A percentile compares a stretch with the other conserved stretches of the same genome.
These are phyloP conservation scores for Cryptococcus amylolentus DNA, from an alignment of 1,284 basidiomycete genomes.

Conservation along the genomic window DNA sequence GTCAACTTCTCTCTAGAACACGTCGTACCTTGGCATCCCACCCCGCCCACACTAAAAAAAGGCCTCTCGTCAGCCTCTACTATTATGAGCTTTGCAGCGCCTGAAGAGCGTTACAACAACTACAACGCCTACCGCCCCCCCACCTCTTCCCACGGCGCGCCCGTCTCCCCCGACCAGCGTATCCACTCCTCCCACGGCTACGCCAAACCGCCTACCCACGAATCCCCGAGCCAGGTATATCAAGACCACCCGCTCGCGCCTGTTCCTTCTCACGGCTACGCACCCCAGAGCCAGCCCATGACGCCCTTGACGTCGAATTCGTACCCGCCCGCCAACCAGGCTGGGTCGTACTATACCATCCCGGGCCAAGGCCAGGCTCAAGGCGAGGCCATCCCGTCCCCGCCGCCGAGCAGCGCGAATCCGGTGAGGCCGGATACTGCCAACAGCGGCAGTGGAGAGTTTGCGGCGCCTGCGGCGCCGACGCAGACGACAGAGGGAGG, in stretches of 20 bases:
- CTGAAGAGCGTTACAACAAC: conserved; percentile 25
- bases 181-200: conserved; percentile 34
- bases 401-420: conserved; percentile 15
- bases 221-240: conserved; percentile 27
- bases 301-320: conserved; percentile 29
- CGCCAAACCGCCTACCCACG: conserved; percentile 21
- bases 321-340: conserved; percentile 34
- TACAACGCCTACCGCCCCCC: conserved; percentile 30
- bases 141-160: conserved; percentile 30
- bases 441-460: conserved; percentile 7
- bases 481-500: conserved; percentile 37
- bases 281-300: conserved; percentile 26
- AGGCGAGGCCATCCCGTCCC: conserved; percentile 18
- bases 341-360: conserved; percentile 25
- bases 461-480: background rate
- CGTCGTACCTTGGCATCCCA: background rate
- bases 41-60: conserved; percentile 7
- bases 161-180: conserved; percentile 24
- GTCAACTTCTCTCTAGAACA: background rate
- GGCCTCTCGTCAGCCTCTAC: too few species aligned
- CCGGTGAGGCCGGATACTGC: conserved; percentile 28
- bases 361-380: conserved; percentile 14
- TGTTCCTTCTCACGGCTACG: conserved; percentile 39
- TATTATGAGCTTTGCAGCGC: conserved; percentile 30
- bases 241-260: conserved; percentile 26